A percentile compares a stretch with the other conserved stretches of the same genome.
Conservation (phyloP, 2,329 filamentous ascomycete species). For the Epichloe typhina region DNA sequence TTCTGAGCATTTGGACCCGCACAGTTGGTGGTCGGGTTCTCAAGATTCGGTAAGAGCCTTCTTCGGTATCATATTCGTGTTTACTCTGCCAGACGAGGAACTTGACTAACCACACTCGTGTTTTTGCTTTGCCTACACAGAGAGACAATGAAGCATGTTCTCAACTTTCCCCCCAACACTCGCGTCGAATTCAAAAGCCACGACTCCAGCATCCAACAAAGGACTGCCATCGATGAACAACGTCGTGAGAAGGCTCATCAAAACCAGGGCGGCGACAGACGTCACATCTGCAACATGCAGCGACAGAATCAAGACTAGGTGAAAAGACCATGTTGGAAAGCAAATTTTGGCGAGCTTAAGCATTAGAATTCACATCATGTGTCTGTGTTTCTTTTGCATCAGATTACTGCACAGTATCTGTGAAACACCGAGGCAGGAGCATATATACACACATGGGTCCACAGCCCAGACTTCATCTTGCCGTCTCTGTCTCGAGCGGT, state of each 20-base stretch:
- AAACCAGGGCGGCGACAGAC: conserved; percentile 28
- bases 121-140: conserved; percentile 29
- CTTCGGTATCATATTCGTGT: not conserved
- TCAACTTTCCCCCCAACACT: conserved; percentile 83
- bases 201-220: conserved; percentile 87
- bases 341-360: not conserved
- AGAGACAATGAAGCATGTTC: conserved; percentile 84
- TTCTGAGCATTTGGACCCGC: conserved; percentile 94
- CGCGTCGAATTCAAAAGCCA: conserved; percentile 93
- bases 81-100: not conserved
- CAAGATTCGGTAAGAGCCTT: conserved; percentile 67
- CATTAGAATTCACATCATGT: not conserved
- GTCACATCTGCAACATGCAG: conserved; percentile 16
- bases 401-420: conserved; percentile 2
- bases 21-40: conserved; percentile 87
- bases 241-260: conserved; percentile 67
- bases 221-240: conserved; percentile 79
- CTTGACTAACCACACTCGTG: not conserved
- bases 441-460: not conserved
- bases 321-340: not conserved
- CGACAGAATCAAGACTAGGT: conserved; percentile 22
- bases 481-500: not conserved
- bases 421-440: not conserved
- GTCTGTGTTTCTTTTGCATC: not conserved
- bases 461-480: not conserved